Evolutionary conservation across 805 yeast genomes (phyloP), one percentile per base, ranked within the genome.

Genomic region (Danielozyma ontarioensis): DNA sequence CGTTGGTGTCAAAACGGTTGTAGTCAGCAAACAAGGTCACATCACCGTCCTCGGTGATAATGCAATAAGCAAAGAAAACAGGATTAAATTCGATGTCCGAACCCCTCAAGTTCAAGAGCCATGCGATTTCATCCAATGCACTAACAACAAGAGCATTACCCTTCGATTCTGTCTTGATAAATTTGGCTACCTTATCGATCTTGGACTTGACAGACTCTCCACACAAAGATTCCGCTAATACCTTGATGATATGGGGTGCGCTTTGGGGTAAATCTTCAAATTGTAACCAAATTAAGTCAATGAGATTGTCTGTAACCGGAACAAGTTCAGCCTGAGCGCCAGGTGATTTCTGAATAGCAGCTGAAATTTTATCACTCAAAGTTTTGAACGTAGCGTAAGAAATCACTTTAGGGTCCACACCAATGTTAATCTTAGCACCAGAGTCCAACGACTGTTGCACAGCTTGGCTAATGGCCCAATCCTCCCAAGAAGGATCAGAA

Each of bases 261-360:
- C 46, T 18, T 4, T 45, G 50, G 16, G 97, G 96, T 5, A 65
- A 46, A 15, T 69, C 68, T 60, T 86, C 90, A 47, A 78, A 78
- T 8, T 64, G 46, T 5, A 63, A 61, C 96, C 96, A 88, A 13
- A 88, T 79, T 17, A 50, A 46, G 46, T 86, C 96, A 19, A 93
- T 64, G 45, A 93, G 66, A 53, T 90, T 90, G 12, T 64, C 71
- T 34, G 53, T 50, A n/a, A 72, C 57, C 0, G 78, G 60, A 6
- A 65, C 60, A 11, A 75, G 45, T 36, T 60, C 67, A 13, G 72
- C 63, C 31, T 61, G 58, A 2, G 62, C 66, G 24, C 52, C 31
- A 11, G 39, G 39, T 3, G 39, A 41, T 13, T 39, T 45, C 14
- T 38, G 27, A 10, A 53, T 28, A 27, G 57, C 57, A 3, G 53